Evolutionary conservation across 345 rosid genomes (phyloP), one percentile per base, ranked within the genome.

Genomic region (Triadica sebifera): DNA sequence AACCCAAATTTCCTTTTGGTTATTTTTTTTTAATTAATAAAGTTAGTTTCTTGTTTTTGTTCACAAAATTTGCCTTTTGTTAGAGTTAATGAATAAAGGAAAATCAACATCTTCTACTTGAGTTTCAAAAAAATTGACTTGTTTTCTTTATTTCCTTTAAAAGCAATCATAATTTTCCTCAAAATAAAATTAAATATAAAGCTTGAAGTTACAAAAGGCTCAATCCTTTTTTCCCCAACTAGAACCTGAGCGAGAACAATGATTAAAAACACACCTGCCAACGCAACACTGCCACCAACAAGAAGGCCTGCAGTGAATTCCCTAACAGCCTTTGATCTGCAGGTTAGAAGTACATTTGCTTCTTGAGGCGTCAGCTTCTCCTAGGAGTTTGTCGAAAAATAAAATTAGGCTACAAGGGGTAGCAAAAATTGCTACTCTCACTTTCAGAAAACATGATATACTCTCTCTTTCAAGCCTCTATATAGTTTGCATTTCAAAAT

Each of bases 341-440:
- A 85, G 3, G 65, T n/a, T 7, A 6, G 41, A 74, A 88, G 74
- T 39, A 81, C 19, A 1, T 79, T 73, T 49, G 34, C 81, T 80
- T 88, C 91, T 72, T 70, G 60, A 50, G 73, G 66, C 17, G 87
- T 85, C 79, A 84, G 45, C n/a, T 63, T 67, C 76, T 71, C 85
- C 89, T 86, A 67, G 38, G 52, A 64, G 67, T 67, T 51, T 0
- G 9, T 19, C 5, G 20, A 8, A 34, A 29, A 55, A 3, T 52
- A 52, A 51, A 25, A 63, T 53, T 43, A 62, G 56, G 45, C 68
- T 39, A 38, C 16, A 39, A 69, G 25, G 65, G 25, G 8, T 8
- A 45, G 25, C 50, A 55, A 16, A 19, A 34, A 22, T 17, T 65
- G 46, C n/a, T 67, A 19, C 38, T 34, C 12, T 51, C 45, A 43